Conservation (phyloP, 331 rosid genomes). For the Quercus tomentella region DNA sequence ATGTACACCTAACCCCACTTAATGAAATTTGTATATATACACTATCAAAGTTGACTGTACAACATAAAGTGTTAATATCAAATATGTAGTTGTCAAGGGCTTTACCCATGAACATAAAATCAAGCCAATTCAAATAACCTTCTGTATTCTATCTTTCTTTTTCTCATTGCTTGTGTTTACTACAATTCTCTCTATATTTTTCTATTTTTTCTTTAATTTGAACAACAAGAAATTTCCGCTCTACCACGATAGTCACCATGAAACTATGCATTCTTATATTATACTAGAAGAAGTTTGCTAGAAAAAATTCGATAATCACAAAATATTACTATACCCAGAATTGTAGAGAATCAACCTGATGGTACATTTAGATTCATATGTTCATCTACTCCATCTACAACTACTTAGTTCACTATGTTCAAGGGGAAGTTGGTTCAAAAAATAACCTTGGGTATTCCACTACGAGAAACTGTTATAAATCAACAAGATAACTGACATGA, state of each 20-base stretch:
- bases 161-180: not conserved
- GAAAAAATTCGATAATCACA: not conserved
- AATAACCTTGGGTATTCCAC: not conserved
- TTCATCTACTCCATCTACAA: not conserved
- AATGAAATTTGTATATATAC: too few species aligned
- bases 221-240: slow-evolving; percentile 6
- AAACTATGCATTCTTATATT: not conserved
- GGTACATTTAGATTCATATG: not conserved
- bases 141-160: too few species aligned
- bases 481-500: too few species aligned
- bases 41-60: too few species aligned
- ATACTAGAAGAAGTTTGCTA: not conserved
- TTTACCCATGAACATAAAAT: too few species aligned
- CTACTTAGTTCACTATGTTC: not conserved
- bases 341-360: not conserved
- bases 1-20: too few species aligned
- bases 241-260: slow-evolving; percentile 7
- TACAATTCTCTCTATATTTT: too few species aligned
- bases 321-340: not conserved
- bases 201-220: too few species aligned
- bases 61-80: too few species aligned
- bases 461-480: too few species aligned
- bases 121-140: too few species aligned
- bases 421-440: not conserved
- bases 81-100: too few species aligned